Evolutionary conservation across 2,329 filamentous ascomycete genomes (phyloP).

Genomic region (Lachnellula subtilissima): DNA sequence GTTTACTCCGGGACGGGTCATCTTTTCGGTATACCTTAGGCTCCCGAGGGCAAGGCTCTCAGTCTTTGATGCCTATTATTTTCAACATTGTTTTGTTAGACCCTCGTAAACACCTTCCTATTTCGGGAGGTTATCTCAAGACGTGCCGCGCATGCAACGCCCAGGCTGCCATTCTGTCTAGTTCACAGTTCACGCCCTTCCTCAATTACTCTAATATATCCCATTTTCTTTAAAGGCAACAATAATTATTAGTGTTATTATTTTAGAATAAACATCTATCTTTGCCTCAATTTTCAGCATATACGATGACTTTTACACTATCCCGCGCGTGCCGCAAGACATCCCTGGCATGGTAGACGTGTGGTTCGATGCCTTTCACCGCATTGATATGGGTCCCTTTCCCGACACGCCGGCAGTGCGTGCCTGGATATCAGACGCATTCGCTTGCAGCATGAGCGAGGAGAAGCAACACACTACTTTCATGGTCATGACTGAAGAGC

Average conservation of each 20-base stretch:
- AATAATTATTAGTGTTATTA: background rate
- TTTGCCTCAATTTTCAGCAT: background rate
- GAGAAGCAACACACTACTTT: background rate
- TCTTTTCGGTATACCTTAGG: no score
- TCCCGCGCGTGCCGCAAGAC: constrained; percentile 1
- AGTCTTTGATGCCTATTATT: no score
- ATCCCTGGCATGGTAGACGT: constrained; percentile 7
- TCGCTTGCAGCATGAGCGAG: background rate
- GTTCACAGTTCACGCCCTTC: no score
- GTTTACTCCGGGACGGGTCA: no score
- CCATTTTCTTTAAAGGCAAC: no score
- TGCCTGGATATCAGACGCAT: background rate
- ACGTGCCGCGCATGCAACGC: background rate
- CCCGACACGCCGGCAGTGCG: constrained; percentile 3
- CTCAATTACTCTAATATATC: no score
- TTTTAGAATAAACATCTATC: background rate
- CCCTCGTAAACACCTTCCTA: background rate
- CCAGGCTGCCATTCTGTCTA: background rate
- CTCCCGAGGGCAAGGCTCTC: no score
- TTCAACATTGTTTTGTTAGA: no score
- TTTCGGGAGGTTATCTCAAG: background rate
- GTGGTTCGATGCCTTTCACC: constrained; percentile 1
- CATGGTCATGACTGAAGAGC: constrained; percentile 3
- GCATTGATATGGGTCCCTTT: background rate
- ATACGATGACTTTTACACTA: constrained; percentile 1